Evolutionary conservation across 1,284 basidiomycete genomes (phyloP), one percentile per base, ranked within the genome.

Genomic region (Papiliotrema fonsecae): DNA sequence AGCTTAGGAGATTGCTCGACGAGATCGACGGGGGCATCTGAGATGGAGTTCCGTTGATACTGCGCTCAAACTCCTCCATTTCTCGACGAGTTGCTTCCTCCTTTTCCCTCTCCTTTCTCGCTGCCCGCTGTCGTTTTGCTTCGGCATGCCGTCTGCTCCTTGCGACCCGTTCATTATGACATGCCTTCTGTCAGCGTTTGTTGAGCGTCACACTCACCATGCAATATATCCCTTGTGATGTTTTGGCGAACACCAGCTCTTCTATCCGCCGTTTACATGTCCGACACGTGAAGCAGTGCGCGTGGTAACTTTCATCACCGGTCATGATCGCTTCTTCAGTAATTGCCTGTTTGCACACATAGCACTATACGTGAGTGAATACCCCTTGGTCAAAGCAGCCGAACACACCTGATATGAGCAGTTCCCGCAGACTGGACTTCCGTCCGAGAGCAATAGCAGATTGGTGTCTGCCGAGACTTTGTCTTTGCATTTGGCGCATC

Each of bases 281-380:
- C 61, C 91, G 87, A 76, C 94, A 98, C 60, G 92, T 93, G 79
- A 98, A 98, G 77, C 94, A 98, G 61, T 93, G 87, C 2, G 94
- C 93, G 72, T 98, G 94, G 65, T 97, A 98, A 1, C 91, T 92
- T 71, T 97, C 94, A 73, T 98, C 92, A 49, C 94, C 92, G 48
- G 94, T 94, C 87, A 97, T 96, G 74, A 97, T 97, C 16, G 93
- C 93, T 70, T 97, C 92, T 75, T 97, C 91, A 47, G 92, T 85
- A 61, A 97, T 96, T 35, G 89, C 88, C 45, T 83, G 81, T 44
- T 84, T 84, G 76, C 92, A 97, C 50, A 94, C 85, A 67, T 86
- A 92, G 78, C 92, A 97, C 65, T 84, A 49, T 7, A 22, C 40
- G 6, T 22, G 10, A 38, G 34, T 16, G 5, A 4, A 13, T 21